Base-by-base conservation (phyloP, 768 basidiomycete genomes). In the Xerocomus spinulosus region DNA sequence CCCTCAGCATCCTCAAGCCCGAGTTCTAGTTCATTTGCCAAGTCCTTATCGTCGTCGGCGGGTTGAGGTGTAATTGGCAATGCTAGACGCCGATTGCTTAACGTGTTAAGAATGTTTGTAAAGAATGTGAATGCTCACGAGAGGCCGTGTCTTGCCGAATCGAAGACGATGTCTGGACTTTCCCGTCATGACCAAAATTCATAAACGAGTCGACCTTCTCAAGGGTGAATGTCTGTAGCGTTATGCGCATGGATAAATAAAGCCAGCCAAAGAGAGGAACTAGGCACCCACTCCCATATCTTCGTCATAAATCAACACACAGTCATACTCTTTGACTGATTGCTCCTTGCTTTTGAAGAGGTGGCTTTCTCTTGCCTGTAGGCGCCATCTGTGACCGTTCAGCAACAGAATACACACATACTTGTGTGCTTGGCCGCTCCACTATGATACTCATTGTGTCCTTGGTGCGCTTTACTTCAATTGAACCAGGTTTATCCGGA, bases 221-320 rank as follows among this genome's bases (percentile, higher is more conserved):
- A 17, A 89, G 69, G 9, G 81, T 84, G 56, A 81, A 85, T 44
- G 74, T 76, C 86, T 89, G 56, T 9, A 46, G 52, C 30, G n/a
- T 34, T 26, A 33, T 49, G 23, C n/a, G 55, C 9, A 52, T 64
- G n/a, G n/a, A n/a, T 29, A 47, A 14, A 29, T 13, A 32, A 29
- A 20, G 41, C 42, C 48, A 29, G 13, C 17, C 33, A 37, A 34
- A 41, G 29, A 42, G 35, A 41, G 35, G 30, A 30, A 33, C 38
- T 35, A 9, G 9, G 32, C 18, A 69, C 80, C 62, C 60, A 86
- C 87, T 54, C 80, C 80, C 40, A 77, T 72, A 45, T 80, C 83
- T 58, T 87, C 85, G 61, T 92, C 87, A 57, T 83, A 91, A 37
- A 91, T 83, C 33, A 92, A 72, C 7, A 90, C 79, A 53, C 88